Evolutionary conservation across 805 yeast genomes (phyloP), one percentile per base, ranked within the genome.

Genomic region (Spathaspora arborariae): DNA sequence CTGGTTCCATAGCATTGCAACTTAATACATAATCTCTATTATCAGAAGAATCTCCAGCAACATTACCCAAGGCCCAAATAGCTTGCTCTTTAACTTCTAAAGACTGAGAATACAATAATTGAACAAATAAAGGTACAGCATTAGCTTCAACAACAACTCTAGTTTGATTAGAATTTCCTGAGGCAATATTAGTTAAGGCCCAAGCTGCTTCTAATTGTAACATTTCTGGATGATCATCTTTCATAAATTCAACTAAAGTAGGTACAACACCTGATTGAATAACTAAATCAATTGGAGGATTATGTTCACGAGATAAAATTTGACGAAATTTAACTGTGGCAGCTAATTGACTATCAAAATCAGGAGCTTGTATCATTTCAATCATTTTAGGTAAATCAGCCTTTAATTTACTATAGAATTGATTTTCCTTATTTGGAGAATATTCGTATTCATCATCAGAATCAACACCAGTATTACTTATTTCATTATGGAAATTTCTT

Each of bases 171-270:
- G 96, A 81, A 44, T 85, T 75, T 52, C 99, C 99, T 3, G 97
- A 88, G 19, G 98, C 98, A 65, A 94, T 92, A 65, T 94, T 94
- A 43, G 99, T 94, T 56, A 94, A 79, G n/a, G 98, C 98, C 99
- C 99, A 94, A 7, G 99, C 97, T 10, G 98, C 96, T 74, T 94
- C 99, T 58, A 94, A 80, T 70, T 92, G 98, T 58, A 94, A 77
- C 76, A 87, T 81, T 59, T 88, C 90, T 3, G 91, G 88, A 55
- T 88, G 90, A 45, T 80, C 75, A 30, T 61, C 62, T 49, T 75
- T 72, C 90, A 94, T 85, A 58, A 91, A 89, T 57, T 80, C 83
- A 46, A 94, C 97, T 64, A 94, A 79, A 45, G 84, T 83, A 49
- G 97, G 96, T 45, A 94, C 94, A 27, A 92, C 97, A 40, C 98